Percentiles rank a stretch among this genome's conserved stretches.
phyloP scores from a whole-genome alignment of 257 asterid species.

The Solanum lycopersicoides region DNA sequence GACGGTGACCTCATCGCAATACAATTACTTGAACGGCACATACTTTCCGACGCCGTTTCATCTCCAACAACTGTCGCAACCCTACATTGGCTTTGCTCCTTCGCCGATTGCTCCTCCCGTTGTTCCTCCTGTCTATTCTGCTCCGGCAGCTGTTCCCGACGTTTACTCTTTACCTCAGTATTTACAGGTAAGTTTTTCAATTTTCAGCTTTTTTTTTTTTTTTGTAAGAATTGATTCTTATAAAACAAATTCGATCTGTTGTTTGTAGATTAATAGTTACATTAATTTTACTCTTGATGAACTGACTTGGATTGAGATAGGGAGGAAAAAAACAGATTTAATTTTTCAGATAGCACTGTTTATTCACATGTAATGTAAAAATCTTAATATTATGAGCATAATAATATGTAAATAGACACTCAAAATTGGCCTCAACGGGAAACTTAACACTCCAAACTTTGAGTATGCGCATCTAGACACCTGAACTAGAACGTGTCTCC shows the following conservation, averaged over 20 bases:
- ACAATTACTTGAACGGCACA: conserved; percentile 50
- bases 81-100: conserved; percentile 75
- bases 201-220: no score
- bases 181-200: conserved; percentile 7
- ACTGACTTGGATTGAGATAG: neutral
- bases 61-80: conserved; percentile 60
- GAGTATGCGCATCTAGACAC: no score
- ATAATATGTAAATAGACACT: no score
- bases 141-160: conserved; percentile 14
- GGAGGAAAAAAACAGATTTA: neutral
- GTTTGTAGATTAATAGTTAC: neutral
- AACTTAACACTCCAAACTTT: neutral
- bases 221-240: neutral
- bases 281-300: neutral
- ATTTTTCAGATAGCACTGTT: neutral
- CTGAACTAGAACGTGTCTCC: no score
- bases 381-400: neutral
- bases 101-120: no score
- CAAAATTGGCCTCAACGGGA: neutral
- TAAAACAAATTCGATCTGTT: neutral
- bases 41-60: conserved; percentile 95
- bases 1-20: conserved; percentile 35
- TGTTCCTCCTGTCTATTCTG: conserved; percentile 15
- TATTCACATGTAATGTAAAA: neutral
- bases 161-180: conserved; percentile 22